These are phyloP conservation scores for Fraxinus anomala DNA, from an alignment of 257 asterid genomes.

Conservation along the genomic window DNA sequence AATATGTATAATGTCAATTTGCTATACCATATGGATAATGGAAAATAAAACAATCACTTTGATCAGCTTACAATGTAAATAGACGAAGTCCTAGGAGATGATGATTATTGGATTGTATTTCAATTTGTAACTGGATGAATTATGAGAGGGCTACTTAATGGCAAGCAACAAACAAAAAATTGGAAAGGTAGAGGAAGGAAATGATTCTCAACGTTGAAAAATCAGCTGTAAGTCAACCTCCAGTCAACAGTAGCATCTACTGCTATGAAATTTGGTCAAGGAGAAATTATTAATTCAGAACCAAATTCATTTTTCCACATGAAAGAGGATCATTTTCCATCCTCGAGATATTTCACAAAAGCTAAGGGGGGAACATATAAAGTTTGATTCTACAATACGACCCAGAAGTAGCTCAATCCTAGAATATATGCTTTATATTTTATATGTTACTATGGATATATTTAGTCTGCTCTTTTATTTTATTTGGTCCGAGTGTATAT, in stretches of 20 bases:
- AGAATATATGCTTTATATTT: background rate
- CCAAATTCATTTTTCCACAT: background rate
- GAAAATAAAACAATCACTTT: background rate
- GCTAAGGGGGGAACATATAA: background rate
- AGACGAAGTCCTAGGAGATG: background rate
- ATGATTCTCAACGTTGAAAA: background rate
- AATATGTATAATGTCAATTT: background rate
- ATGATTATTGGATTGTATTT: background rate
- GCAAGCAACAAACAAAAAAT: slow-evolving; percentile 1
- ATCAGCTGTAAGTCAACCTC: slow-evolving; percentile 15
- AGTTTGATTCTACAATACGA: background rate
- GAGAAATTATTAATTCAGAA: slow-evolving; percentile 19
- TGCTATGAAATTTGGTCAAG: slow-evolving; percentile 4
- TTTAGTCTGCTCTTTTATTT: background rate
- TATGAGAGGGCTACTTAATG: background rate
- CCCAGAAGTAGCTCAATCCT: background rate
- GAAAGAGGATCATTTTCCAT: slow-evolving; percentile 5
- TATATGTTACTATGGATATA: too few species aligned
- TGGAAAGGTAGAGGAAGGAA: slow-evolving; percentile 8
- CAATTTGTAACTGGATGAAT: background rate
- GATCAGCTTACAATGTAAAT: background rate
- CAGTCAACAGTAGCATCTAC: background rate
- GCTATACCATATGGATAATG: background rate
- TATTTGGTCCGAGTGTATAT: background rate
- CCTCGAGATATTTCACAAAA: background rate